These are phyloP conservation scores for Onygenales sp. DNA, from an alignment of 2,329 filamentous ascomycete species.

Conservation along the genomic window DNA sequence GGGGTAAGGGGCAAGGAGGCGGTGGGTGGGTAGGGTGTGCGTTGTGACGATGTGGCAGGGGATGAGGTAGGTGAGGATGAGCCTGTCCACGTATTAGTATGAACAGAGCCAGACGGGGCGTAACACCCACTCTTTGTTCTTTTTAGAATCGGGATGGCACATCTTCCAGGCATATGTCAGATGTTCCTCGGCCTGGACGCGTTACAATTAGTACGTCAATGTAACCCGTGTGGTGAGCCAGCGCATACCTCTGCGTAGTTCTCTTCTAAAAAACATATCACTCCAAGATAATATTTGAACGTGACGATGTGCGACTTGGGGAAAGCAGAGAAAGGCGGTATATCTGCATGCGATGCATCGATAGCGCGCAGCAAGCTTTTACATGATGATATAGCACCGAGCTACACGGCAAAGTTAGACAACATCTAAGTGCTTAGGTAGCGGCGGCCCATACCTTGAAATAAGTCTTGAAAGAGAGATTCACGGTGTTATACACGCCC, in stretches of 20 bases:
- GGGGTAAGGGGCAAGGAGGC: conserved; percentile 66
- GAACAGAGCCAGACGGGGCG: neutral
- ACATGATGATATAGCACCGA: conserved; percentile 44
- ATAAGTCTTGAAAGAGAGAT: conserved; percentile 95
- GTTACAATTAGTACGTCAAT: neutral
- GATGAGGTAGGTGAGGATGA: conserved; percentile 90
- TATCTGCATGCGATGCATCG: conserved; percentile 64
- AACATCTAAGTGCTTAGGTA: neutral
- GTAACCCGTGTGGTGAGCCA: neutral
- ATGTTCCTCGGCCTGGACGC: conserved; percentile 61
- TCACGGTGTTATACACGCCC: conserved; percentile 92
- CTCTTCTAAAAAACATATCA: conserved; percentile 89
- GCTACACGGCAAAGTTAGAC: conserved; percentile 38
- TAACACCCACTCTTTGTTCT: conserved; percentile 66
- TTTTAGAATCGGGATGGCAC: conserved; percentile 62
- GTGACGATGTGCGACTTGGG: conserved; percentile 87
- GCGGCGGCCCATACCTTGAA: conserved; percentile 53
- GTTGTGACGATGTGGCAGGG: conserved; percentile 85
- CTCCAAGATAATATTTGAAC: conserved; percentile 91
- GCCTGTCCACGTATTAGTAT: conserved; percentile 39
- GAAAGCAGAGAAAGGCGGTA: conserved; percentile 70
- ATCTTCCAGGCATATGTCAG: conserved; percentile 72
- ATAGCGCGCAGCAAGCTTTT: conserved; percentile 84
- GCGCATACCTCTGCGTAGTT: conserved; percentile 66
- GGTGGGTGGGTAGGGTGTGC: conserved; percentile 67